Conservation (phyloP, 345 rosid genomes). For the Bruguiera gymnorhiza region DNA sequence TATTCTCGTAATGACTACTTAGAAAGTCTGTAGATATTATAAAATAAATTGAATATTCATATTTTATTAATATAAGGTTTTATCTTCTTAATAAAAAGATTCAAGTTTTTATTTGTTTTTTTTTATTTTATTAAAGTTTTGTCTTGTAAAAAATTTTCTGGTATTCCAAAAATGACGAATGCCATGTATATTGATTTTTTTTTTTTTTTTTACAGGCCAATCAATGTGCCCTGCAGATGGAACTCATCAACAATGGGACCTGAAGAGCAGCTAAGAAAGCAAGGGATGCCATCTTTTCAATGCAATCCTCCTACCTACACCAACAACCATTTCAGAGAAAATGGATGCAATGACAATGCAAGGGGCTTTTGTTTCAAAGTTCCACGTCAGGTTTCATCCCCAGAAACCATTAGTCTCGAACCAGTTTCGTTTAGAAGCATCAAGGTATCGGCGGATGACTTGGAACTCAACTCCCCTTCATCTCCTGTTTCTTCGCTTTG, state of each 20-base stretch:
- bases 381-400: slow-evolving; percentile 51
- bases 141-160: neutral
- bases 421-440: slow-evolving; percentile 50
- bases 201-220: slow-evolving; percentile 44
- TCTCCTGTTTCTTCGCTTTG: slow-evolving; percentile 71
- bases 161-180: neutral
- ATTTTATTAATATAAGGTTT: too few species aligned
- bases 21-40: too few species aligned
- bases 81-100: too few species aligned
- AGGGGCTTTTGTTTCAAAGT: slow-evolving; percentile 36
- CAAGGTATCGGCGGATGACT: slow-evolving; percentile 45
- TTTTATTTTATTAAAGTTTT: neutral
- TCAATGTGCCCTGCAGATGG: slow-evolving; percentile 76
- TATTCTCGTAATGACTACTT: too few species aligned
- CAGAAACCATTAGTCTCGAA: slow-evolving; percentile 62
- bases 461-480: slow-evolving; percentile 64
- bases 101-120: too few species aligned
- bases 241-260: slow-evolving; percentile 36
- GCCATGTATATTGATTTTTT: neutral
- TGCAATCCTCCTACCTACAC: slow-evolving; percentile 28
- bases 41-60: too few species aligned
- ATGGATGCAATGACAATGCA: slow-evolving; percentile 23
- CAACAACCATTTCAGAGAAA: slow-evolving; percentile 35
- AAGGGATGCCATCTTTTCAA: slow-evolving; percentile 37
- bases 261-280: slow-evolving; percentile 35